Evolutionary conservation across 2,329 filamentous ascomycete species (phyloP).

Genomic region (Magnaporthales sp.): DNA sequence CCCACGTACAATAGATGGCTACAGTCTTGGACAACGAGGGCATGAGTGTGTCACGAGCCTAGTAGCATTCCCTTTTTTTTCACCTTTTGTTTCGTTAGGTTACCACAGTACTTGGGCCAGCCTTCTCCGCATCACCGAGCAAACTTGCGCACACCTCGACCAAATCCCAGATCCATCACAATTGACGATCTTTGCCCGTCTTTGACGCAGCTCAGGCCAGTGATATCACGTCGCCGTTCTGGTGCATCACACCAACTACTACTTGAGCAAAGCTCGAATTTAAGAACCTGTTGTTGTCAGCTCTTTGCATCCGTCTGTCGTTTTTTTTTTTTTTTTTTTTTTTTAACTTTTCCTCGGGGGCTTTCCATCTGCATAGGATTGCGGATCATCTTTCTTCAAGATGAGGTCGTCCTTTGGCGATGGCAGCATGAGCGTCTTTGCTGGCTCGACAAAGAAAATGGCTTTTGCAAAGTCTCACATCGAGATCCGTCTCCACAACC

Average conservation of each 20-base stretch:
- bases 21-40: not conserved
- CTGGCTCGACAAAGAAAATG: constrained; percentile 8
- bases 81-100: too few species aligned
- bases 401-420: constrained; percentile 57
- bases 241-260: not conserved
- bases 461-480: constrained; percentile 28
- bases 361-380: not conserved
- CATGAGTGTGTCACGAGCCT: not conserved
- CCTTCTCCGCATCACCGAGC: not conserved
- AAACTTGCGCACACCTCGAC: not conserved
- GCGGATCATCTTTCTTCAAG: constrained; percentile 41
- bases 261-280: not conserved
- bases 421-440: constrained; percentile 8
- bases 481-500: constrained; percentile 40
- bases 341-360: too few species aligned
- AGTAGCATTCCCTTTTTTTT: not conserved
- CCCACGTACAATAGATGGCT: not conserved
- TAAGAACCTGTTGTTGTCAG: not conserved
- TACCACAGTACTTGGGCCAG: too few species aligned
- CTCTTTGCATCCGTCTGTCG: not conserved
- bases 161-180: not conserved
- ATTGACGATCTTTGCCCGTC: not conserved
- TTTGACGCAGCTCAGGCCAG: not conserved
- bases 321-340: not conserved
- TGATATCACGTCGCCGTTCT: not conserved